Evolutionary conservation across 2,329 filamentous ascomycete species (phyloP).

Genomic region (Trichophyton verrucosum): DNA sequence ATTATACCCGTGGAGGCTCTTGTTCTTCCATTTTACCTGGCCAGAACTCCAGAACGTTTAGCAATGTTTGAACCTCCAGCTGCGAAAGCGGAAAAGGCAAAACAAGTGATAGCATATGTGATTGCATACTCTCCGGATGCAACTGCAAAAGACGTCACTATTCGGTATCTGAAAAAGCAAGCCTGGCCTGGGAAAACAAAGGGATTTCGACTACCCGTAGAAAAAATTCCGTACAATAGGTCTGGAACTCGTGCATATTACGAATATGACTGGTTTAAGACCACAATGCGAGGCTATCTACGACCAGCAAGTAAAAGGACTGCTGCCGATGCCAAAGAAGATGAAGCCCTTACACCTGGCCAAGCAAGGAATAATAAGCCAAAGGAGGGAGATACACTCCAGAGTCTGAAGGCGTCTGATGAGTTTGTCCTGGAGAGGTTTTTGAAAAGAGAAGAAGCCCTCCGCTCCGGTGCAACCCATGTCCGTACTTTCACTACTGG

Average conservation of each 20-base stretch:
- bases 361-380: slow-evolving; percentile 65
- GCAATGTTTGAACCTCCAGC: slow-evolving; percentile 73
- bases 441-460: slow-evolving; percentile 80
- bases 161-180: slow-evolving; percentile 73
- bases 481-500: slow-evolving; percentile 63
- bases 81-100: slow-evolving; percentile 67
- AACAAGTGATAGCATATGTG: slow-evolving; percentile 82
- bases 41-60: slow-evolving; percentile 58
- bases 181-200: slow-evolving; percentile 83
- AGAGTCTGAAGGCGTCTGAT: slow-evolving; percentile 74
- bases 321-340: slow-evolving; percentile 65
- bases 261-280: slow-evolving; percentile 78
- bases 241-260: slow-evolving; percentile 67
- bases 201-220: slow-evolving; percentile 61
- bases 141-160: slow-evolving; percentile 87
- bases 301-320: slow-evolving; percentile 45
- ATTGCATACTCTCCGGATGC: slow-evolving; percentile 72
- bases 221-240: slow-evolving; percentile 68
- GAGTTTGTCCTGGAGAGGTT: slow-evolving; percentile 80
- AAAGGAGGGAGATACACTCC: slow-evolving; percentile 67
- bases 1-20: slow-evolving; percentile 69
- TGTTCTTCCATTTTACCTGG: slow-evolving; percentile 53
- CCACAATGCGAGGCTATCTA: slow-evolving; percentile 61
- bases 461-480: slow-evolving; percentile 54
- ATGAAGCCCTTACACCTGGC: slow-evolving; percentile 58